Base-by-base conservation (phyloP, 2,329 filamentous ascomycete genomes). In the Capronia coronata region DNA sequence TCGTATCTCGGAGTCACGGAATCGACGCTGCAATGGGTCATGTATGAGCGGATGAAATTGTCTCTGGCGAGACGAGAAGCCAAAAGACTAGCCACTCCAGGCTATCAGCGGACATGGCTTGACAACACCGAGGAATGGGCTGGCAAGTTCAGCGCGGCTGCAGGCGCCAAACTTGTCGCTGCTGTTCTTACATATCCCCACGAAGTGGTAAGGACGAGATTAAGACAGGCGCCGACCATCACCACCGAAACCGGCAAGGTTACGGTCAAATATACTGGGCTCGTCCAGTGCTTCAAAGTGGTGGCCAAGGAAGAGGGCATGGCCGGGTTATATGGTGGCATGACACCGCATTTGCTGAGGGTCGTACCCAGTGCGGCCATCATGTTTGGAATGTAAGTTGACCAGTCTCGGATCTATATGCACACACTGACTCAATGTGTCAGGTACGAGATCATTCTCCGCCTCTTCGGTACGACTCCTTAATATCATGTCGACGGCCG, bases 331-430 rank as follows among this genome's bases (percentile, higher is more conserved):
- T 97, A 96, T 64, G 90, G 91, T 48, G 90, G 90, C 14, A 75
- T 97, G 62, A 94, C 90, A 11, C 89, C 91, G 40, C 91, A 97
- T 65, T 80, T 97, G 62, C 79, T 96, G 68, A 79, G 90, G 54
- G 90, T 90, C 5, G 90, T 96, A 4, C 91, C 91, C 1, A 93
- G 86, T 60, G 89, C 91, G 6, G 89, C 87, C 59, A 94, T 97
- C 67, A 96, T 94, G 86, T 95, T 96, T 67, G 89, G 88, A 68
- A 93, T 93, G 74, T 95, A 75, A 64, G 63, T 58, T 32, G 3
- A 7, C 7, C 49, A 46, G 30, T 3, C 3, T 19, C 10, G 14
- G 30, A 43, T 32, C n/a, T 40, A 18, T 18, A 40, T 23, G 32
- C n/a, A 21, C 30, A 58, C 61, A 52, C 59, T 56, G 14, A 56